Base-by-base conservation (phyloP, 495 filamentous ascomycete species). In the Cryomyces minteri region DNA sequence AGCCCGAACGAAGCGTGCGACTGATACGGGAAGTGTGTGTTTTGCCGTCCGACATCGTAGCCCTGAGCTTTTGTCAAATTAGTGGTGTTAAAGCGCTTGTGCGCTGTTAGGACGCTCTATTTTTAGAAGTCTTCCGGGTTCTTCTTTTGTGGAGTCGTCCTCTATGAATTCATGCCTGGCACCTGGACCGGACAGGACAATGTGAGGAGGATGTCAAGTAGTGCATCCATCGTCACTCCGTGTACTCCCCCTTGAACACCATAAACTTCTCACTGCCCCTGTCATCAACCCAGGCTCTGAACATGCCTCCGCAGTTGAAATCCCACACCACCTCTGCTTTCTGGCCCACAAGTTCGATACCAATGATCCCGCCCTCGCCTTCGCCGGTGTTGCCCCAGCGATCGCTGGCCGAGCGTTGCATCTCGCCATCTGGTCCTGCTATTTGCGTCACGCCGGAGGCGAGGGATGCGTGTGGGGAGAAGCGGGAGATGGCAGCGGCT, bases 251-350 rank as follows among this genome's bases (percentile, higher is more conserved):
- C 38, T 63, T 62, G 52, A 76, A 92, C 0, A 88, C 76, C 49
- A 76, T 74, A 38, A 79, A 75, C 44, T 62, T 67, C 46, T 73
- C 71, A 32, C 61, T 62, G 4, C 80, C 84, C 37, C 76, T 50
- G 33, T 70, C 71, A 48, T 83, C 76, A 31, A 84, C 58, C 73
- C 79, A 90, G 6, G 82, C 83, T 31, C 86, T 68, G 62, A 84
- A 92, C 84, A 95, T 88, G 0, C 88, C 88, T 4, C 79, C 82
- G 53, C 83, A 93, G 57, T 95, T 94, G 58, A 81, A 84, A 53
- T 85, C 81, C 43, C 70, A 76, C 30, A 82, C 66, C n/a, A 86
- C 66, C 39, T 65, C 62, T 0, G 70, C 72, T 47, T 67, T 46
- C 43, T 51, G 53, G 12, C 76, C 59, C 4, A 69, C 62, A 5